These are phyloP conservation scores for Saccharomyces kudriavzevii DNA, from an alignment of 805 yeast species.

Conservation along the genomic window DNA sequence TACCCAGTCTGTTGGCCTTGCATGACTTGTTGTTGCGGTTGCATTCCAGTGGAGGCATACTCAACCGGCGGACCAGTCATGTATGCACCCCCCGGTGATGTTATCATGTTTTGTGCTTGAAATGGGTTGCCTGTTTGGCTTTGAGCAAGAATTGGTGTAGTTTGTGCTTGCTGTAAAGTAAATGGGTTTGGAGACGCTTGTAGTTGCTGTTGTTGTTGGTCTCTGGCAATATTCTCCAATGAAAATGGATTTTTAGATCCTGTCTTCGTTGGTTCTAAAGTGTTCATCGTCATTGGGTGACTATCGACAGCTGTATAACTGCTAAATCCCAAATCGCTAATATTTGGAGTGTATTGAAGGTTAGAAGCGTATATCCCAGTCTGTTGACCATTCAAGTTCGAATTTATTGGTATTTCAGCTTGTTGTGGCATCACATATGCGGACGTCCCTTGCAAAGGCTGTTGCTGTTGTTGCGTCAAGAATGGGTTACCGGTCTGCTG, in stretches of 20 bases:
- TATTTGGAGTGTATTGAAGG: conserved; percentile 25
- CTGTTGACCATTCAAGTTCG: conserved; percentile 13
- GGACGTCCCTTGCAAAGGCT: not conserved
- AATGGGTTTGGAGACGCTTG: conserved; percentile 9
- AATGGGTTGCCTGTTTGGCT: conserved; percentile 8
- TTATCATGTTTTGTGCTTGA: not conserved
- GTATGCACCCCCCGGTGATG: not conserved
- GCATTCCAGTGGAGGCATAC: conserved; percentile 2
- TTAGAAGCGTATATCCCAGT: conserved; percentile 25
- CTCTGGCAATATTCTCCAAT: conserved; percentile 20
- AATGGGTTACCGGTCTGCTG: conserved; percentile 24
- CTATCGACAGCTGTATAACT: conserved; percentile 34
- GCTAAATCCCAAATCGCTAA: conserved; percentile 54
- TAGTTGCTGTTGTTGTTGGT: conserved; percentile 11
- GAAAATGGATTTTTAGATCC: conserved; percentile 34
- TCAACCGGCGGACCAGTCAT: not conserved
- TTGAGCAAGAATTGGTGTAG: conserved; percentile 13
- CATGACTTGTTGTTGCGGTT: conserved; percentile 7
- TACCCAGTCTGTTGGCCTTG: conserved; percentile 1
- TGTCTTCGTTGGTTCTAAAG: conserved; percentile 16
- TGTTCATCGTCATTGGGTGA: conserved; percentile 1
- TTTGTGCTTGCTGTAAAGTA: conserved; percentile 2
- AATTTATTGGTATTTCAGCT: not conserved
- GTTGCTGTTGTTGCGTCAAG: conserved; percentile 14
- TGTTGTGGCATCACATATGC: not conserved